phyloP scores from a whole-genome alignment of 306 rosid species.

The Malus orientalis region DNA sequence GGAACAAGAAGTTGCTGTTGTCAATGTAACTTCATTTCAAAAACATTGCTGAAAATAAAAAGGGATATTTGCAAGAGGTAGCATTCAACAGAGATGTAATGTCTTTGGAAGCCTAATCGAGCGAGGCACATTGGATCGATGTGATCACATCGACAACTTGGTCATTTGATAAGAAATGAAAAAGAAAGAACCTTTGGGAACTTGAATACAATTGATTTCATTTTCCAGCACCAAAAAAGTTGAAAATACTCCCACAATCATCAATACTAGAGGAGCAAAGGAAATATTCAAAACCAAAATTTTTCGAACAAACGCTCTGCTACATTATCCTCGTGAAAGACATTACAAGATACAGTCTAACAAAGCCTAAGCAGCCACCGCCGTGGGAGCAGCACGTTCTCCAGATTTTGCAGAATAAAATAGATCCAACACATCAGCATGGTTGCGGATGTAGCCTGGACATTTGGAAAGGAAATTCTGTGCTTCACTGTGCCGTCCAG shows the following conservation, averaged over 20 bases:
- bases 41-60: neutral
- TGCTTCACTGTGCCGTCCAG: constrained; percentile 54
- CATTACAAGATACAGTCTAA: constrained; percentile 14
- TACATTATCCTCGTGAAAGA: constrained; percentile 27
- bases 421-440: constrained; percentile 65
- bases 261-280: constrained; percentile 19
- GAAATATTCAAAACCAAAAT: constrained; percentile 26
- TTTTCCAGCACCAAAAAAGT: constrained; percentile 13
- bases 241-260: constrained; percentile 23
- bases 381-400: constrained; percentile 32
- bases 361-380: constrained; percentile 41
- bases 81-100: neutral
- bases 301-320: constrained; percentile 19
- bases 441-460: constrained; percentile 58
- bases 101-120: neutral
- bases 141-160: neutral
- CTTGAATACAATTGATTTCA: constrained; percentile 12
- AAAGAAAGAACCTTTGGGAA: neutral
- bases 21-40: neutral
- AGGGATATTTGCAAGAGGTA: neutral
- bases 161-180: neutral
- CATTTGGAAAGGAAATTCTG: constrained; percentile 72
- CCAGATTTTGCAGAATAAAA: constrained; percentile 44
- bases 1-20: too few relatives aligned
- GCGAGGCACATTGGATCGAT: too few relatives aligned